Evolutionary conservation across 164 flowering plant species (phyloP).

Genomic region (Vitis cinerea): DNA sequence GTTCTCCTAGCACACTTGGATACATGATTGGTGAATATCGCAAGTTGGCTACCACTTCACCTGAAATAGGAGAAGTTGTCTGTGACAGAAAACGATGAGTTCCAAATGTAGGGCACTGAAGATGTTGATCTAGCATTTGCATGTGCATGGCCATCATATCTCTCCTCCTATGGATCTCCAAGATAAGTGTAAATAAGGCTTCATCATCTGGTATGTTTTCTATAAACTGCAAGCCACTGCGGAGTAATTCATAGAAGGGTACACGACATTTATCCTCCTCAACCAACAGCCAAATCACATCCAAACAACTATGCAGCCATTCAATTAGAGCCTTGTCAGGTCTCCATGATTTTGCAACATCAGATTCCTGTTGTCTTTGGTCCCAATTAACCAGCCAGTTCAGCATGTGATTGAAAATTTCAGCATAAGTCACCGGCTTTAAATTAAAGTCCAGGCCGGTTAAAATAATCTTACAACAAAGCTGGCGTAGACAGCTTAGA

Average conservation of each 20-base stretch:
- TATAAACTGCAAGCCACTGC: slow-evolving; percentile 88
- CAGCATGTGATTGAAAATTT: slow-evolving; percentile 73
- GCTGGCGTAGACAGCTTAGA: slow-evolving; percentile 77
- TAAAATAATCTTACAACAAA: slow-evolving; percentile 91
- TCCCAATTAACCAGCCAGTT: slow-evolving; percentile 96
- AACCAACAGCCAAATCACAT: slow-evolving; percentile 92
- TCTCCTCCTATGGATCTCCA: slow-evolving; percentile 94
- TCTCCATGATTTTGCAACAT: slow-evolving; percentile 50
- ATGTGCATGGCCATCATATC: slow-evolving; percentile 99
- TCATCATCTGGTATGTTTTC: slow-evolving; percentile 96
- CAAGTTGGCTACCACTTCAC: slow-evolving; percentile 61
- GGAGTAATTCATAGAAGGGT: slow-evolving; percentile 92
- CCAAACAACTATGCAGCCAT: slow-evolving; percentile 91
- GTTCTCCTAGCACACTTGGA: slow-evolving; percentile 97
- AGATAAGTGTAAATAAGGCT: slow-evolving; percentile 83
- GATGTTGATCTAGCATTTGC: slow-evolving; percentile 98
- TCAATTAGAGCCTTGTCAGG: slow-evolving; percentile 68
- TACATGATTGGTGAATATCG: slow-evolving; percentile 92
- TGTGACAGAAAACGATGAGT: slow-evolving; percentile 71
- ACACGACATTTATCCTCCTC: slow-evolving; percentile 88
- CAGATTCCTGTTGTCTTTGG: slow-evolving; percentile 59
- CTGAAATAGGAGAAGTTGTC: slow-evolving; percentile 55
- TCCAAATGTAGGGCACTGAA: slow-evolving; percentile 96
- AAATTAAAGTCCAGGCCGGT: slow-evolving; percentile 67
- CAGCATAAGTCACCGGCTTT: slow-evolving; percentile 88